Percentiles rank a stretch among this genome's conserved stretches.
phyloP scores from a whole-genome alignment of 2,329 filamentous ascomycete genomes.

The Trichoderma hamatum region DNA sequence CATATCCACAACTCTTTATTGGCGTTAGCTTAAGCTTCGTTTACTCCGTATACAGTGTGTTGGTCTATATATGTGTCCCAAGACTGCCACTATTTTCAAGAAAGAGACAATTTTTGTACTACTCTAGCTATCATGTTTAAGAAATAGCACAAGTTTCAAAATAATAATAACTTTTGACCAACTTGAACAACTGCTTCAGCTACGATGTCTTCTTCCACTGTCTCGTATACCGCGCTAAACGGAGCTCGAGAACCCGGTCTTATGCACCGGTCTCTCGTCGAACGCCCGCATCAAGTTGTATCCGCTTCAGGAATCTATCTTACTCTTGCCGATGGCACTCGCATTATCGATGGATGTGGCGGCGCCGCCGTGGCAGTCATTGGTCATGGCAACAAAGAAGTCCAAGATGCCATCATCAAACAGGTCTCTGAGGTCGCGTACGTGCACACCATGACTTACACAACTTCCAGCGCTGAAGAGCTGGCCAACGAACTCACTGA shows the following conservation, averaged over 20 bases:
- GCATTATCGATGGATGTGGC: conserved; percentile 70
- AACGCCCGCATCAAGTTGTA: conserved; percentile 42
- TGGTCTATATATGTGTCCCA: neutral
- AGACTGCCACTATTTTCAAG: neutral
- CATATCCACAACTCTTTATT: neutral
- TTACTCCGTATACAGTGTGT: neutral
- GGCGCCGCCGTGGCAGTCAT: conserved; percentile 64
- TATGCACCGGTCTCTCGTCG: conserved; percentile 42
- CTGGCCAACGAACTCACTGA: conserved; percentile 43
- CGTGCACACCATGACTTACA: conserved; percentile 37
- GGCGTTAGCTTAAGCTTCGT: neutral
- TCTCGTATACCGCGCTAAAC: neutral
- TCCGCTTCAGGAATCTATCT: conserved; percentile 47
- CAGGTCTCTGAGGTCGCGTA: conserved; percentile 63
- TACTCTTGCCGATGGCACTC: conserved; percentile 38
- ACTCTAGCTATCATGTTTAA: neutral
- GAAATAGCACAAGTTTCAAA: neutral
- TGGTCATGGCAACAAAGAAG: conserved; percentile 65
- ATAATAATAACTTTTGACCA: neutral
- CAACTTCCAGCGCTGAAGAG: conserved; percentile 55
- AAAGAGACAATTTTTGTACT: neutral
- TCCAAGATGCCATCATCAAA: conserved; percentile 60
- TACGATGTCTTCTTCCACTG: neutral
- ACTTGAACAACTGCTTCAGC: neutral
- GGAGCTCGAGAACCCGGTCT: conserved; percentile 31